A percentile compares a stretch with the other conserved stretches of the same genome.
These are phyloP conservation scores for Adansonia gregorii DNA, from an alignment of 441 rosid species.

Conservation along the genomic window DNA sequence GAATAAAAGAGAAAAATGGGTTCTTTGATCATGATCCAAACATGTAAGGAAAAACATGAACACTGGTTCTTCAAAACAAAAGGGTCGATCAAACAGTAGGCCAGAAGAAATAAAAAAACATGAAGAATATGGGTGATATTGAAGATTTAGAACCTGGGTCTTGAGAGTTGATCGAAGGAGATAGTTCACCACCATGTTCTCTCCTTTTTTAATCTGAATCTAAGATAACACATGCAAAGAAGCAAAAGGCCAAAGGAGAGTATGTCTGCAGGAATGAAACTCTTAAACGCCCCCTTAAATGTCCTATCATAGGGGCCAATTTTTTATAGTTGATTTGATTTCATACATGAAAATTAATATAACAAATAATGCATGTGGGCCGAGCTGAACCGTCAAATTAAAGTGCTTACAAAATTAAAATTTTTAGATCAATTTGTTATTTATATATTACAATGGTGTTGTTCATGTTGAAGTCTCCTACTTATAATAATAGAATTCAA, in stretches of 20 bases:
- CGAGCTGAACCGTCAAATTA: background rate
- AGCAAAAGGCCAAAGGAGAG: background rate
- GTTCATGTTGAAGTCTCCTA: too few relatives aligned
- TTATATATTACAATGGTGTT: too few relatives aligned
- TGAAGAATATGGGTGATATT: background rate
- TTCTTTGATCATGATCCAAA: constrained; percentile 6
- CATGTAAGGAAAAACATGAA: background rate
- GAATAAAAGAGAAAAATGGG: background rate
- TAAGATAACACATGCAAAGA: constrained; percentile 2
- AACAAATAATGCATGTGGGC: background rate
- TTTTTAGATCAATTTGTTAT: too few relatives aligned
- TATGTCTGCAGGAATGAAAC: constrained; percentile 13
- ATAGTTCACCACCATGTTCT: background rate
- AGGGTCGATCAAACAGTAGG: background rate
- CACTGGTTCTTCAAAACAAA: background rate
- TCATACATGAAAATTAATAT: background rate
- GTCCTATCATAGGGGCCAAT: background rate
- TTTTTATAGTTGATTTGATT: constrained; percentile 8
- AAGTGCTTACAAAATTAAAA: background rate
- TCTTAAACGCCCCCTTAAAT: background rate
- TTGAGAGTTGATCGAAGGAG: constrained; percentile 37
- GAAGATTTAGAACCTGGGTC: constrained; percentile 16
- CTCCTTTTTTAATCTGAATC: background rate
- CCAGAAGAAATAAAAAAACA: background rate
- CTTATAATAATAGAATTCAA: too few relatives aligned